Base-by-base conservation (phyloP, 2,329 filamentous ascomycete species). In the Neonectria ditissima region DNA sequence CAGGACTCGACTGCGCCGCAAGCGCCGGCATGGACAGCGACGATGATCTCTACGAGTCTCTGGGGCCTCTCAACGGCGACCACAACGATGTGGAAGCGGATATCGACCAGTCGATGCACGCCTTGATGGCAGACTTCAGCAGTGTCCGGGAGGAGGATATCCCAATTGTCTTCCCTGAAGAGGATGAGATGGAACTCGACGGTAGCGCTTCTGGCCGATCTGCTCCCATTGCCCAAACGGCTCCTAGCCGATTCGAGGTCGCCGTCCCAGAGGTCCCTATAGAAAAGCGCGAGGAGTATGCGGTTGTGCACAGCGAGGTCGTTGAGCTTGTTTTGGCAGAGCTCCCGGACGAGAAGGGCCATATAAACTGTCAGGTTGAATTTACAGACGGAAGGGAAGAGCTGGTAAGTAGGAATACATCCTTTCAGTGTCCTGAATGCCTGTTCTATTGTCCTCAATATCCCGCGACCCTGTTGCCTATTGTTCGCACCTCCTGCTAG, bases 321-420 rank as follows among this genome's bases (percentile, higher is more conserved):
- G 74, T 85, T 14, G 77, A 82, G 37, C 72, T 68, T 4, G 67
- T 86, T 5, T 47, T 77, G 1, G 73, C 75, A 5, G 69, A 80
- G 55, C 65, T 74, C 14, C 63, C 69, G 1, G 69, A 69, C 1
- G 70, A 73, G 14, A 62, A 65, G 9, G 70, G 67, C 7, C 68
- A 77, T 10, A 22, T 69, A 2, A 72, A 72, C 22, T 82, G 81
- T 45, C 72, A 68, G 5, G 75, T 82, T 11, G 82, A 84, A 62
- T 85, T 84, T 51, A 79, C 79, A 30, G 83, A 85, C 66, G 83
- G 83, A 24, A 77, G 79, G 53, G 68, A 80, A 65, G 78, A 83
- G 57, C 62, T 78, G 69, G 84, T 86, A 77, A 78, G 83, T 80
- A 32, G 43, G 53, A 28, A 22, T 53, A 22, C n/a, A 16, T n/a